Conservation (phyloP, 352 stramenopile species). For the Pythium vanterpoolii region DNA sequence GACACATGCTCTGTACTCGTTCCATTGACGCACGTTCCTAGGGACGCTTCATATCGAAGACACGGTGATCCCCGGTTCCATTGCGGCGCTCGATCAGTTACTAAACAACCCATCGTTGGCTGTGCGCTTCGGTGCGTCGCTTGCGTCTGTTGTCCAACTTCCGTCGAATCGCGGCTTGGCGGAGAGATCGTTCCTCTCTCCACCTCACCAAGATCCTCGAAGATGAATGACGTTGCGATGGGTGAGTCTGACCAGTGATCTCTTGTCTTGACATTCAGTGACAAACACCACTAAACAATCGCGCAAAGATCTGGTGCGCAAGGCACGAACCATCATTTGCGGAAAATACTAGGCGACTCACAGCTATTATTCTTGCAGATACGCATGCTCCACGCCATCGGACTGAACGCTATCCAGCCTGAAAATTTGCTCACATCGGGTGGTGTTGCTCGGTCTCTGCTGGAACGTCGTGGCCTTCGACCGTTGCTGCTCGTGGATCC, state of each 20-base stretch:
- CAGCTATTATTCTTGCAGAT: slow-evolving; percentile 22
- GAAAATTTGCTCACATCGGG: slow-evolving; percentile 46
- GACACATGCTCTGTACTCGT: not conserved
- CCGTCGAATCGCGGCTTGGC: not conserved
- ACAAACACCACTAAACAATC: slow-evolving; percentile 76
- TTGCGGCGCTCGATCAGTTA: slow-evolving; percentile 36
- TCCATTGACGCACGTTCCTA: slow-evolving; percentile 4
- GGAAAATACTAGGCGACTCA: not conserved
- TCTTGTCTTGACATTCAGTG: too few species aligned
- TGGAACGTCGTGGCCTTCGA: slow-evolving; percentile 34
- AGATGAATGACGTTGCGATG: too few species aligned
- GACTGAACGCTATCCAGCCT: slow-evolving; percentile 33
- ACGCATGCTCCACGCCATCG: slow-evolving; percentile 42
- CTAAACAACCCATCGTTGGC: slow-evolving; percentile 26
- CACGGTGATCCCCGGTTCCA: slow-evolving; percentile 33
- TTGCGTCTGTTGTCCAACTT: not conserved
- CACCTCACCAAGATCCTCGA: too few species aligned
- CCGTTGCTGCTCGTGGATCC: slow-evolving; percentile 46
- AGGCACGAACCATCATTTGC: not conserved
- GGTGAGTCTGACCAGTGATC: too few species aligned
- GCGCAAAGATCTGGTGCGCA: slow-evolving; percentile 33
- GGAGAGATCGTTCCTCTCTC: too few species aligned
- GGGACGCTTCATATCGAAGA: slow-evolving; percentile 58
- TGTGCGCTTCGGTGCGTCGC: slow-evolving; percentile 46
- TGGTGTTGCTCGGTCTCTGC: slow-evolving; percentile 34